Percentiles rank a stretch among this genome's conserved stretches.
These are phyloP conservation scores for Escallonia herrerae DNA, from an alignment of 129 eudicot genomes.

Conservation along the genomic window DNA sequence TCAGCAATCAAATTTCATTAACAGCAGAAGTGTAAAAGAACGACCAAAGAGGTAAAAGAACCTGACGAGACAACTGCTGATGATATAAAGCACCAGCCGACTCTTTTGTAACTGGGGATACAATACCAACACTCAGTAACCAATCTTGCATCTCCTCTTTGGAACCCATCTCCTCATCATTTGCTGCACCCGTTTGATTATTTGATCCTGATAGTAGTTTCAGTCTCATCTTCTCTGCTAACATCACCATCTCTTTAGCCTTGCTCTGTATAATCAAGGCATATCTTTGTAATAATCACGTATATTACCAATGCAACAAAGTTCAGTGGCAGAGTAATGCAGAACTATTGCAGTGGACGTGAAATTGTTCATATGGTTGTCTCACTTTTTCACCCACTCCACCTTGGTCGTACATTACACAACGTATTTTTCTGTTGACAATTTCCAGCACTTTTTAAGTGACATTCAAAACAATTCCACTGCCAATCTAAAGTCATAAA, in stretches of 20 bases:
- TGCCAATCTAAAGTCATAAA: no score
- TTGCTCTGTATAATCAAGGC: constrained; percentile 43
- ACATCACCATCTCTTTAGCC: constrained; percentile 95
- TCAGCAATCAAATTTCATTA: no score
- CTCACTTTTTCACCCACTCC: no score
- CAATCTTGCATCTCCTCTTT: constrained; percentile 98
- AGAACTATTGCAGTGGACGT: no score
- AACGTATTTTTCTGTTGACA: no score
- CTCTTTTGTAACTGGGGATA: constrained; percentile 95
- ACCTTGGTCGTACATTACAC: no score
- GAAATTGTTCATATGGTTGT: no score
- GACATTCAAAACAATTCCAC: no score
- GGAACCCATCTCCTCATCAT: constrained; percentile 76
- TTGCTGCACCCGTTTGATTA: constrained; percentile 45
- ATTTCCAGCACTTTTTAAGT: no score
- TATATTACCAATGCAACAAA: not conserved
- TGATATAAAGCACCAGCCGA: constrained; percentile 98
- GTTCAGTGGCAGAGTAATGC: no score
- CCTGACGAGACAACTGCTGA: constrained; percentile 96
- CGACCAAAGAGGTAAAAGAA: constrained; percentile 8
- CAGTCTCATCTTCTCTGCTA: constrained; percentile 90
- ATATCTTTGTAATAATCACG: not conserved
- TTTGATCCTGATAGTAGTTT: constrained; percentile 72
- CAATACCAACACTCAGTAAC: constrained; percentile 92
- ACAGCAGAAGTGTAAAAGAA: not conserved